Evolutionary conservation across 805 yeast species (phyloP).

Genomic region (Blastobotrys chiropterorum): DNA sequence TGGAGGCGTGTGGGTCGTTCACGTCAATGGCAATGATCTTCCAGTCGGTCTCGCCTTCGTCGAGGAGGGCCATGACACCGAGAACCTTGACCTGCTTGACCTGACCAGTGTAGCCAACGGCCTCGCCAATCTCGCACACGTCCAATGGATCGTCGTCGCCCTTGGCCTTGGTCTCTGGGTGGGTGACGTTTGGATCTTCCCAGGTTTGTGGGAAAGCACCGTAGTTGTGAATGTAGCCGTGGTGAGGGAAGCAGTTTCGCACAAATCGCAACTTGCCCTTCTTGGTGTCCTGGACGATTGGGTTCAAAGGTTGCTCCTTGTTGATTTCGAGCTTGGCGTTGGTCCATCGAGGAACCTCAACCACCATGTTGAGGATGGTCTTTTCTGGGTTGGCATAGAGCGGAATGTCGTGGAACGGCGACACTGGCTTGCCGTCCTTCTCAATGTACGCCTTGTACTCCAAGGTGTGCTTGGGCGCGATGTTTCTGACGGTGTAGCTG

Average conservation of each 20-base stretch:
- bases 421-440: conserved; percentile 87
- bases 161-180: conserved; percentile 44
- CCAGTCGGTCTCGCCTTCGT: conserved; percentile 99
- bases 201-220: conserved; percentile 99
- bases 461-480: conserved; percentile 93
- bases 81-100: conserved; percentile 88
- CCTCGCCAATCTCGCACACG: conserved; percentile 82
- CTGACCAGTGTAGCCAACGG: conserved; percentile 56
- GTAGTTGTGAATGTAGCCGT: conserved; percentile 96
- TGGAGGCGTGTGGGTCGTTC: conserved; percentile 82
- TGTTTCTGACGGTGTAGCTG: conserved; percentile 77
- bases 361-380: conserved; percentile 82
- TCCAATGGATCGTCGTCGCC: conserved; percentile 98
- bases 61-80: conserved; percentile 92
- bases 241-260: conserved; percentile 97
- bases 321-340: conserved; percentile 94
- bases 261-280: conserved; percentile 95
- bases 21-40: conserved; percentile 84
- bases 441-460: conserved; percentile 90
- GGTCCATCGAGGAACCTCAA: conserved; percentile 98
- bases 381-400: conserved; percentile 91
- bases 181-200: conserved; percentile 77
- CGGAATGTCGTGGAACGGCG: conserved; percentile 93
- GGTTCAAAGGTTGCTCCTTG: conserved; percentile 79
- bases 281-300: conserved; percentile 94